Base-by-base conservation (phyloP, 345 rosid species). In the Excoecaria agallocha region DNA sequence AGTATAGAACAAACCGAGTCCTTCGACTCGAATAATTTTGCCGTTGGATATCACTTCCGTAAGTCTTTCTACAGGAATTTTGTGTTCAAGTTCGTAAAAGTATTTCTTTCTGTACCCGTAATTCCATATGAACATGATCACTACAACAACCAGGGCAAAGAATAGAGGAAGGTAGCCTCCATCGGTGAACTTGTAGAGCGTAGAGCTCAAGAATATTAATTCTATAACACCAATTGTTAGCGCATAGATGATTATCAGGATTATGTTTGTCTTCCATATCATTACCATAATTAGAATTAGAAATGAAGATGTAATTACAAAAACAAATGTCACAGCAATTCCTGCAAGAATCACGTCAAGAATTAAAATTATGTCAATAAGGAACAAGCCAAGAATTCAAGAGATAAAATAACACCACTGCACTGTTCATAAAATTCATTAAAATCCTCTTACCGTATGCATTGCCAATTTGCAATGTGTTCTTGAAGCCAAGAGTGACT, bases 121-220 rank as follows among this genome's bases (percentile, higher is more conserved):
- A 17, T 78, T 82, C 89, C 93, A 87, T 7, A 80, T 69, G 48
- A 72, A 86, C 91, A 83, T 87, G 20, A 86, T 50, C 0, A 61
- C 25, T 77, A 86, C 80, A 11, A 84, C 49, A n/a, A 74, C 3
- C 0, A 74, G n/a, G 7, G 86, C 84, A 25, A 89, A 86, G 3
- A 77, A 68, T 9, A 89, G 39, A 0, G 89, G 93, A n/a, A 87
- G 70, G 69, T 89, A 87, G 1, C 88, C 93, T 71, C 91, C 86
- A 11, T 71, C 81, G 15, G 56, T 46, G 39, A 85, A 84, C 70
- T 86, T 89, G 87, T 80, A 82, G 3, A 84, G 84, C 16, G 83
- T 86, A 0, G 91, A 82, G 49, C 81, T 87, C 43, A 82, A 20
- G 41, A 75, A 84, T 9, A 81, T 0, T 0, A 79, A 50, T 76